Conservation (phyloP, 805 yeast genomes). For the Suhomyces sp. region DNA sequence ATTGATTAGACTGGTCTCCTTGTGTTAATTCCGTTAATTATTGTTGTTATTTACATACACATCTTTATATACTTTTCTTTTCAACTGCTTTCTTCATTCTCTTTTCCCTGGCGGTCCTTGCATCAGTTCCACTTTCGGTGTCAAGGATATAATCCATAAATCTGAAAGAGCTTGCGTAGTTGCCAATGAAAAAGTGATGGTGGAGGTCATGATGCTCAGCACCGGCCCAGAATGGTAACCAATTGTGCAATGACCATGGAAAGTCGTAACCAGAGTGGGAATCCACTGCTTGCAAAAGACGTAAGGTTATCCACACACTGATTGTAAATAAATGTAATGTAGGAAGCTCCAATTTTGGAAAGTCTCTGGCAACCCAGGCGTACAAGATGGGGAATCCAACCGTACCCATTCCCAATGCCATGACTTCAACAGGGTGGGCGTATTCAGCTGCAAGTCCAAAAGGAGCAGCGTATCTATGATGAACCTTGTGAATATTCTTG, state of each 20-base stretch:
- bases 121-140: slow-evolving; percentile 58
- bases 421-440: slow-evolving; percentile 60
- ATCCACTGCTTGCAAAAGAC: slow-evolving; percentile 60
- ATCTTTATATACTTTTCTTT: slow-evolving; percentile 18
- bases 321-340: slow-evolving; percentile 54
- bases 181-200: slow-evolving; percentile 60
- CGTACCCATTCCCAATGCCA: slow-evolving; percentile 57
- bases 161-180: slow-evolving; percentile 57
- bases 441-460: slow-evolving; percentile 62
- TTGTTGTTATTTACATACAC: too few relatives aligned
- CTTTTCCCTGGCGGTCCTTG: slow-evolving; percentile 47
- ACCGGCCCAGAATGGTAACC: slow-evolving; percentile 66
- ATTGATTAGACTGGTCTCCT: too few relatives aligned
- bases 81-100: slow-evolving; percentile 45
- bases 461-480: slow-evolving; percentile 62
- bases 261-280: slow-evolving; percentile 63
- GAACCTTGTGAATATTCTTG: slow-evolving; percentile 59
- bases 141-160: slow-evolving; percentile 56
- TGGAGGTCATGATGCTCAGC: slow-evolving; percentile 64
- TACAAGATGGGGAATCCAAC: slow-evolving; percentile 60
- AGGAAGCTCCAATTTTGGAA: slow-evolving; percentile 20
- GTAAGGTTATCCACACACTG: slow-evolving; percentile 49
- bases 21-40: too few relatives aligned
- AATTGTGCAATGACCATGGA: slow-evolving; percentile 58
- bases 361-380: slow-evolving; percentile 43